Percentiles rank a stretch among this genome's conserved stretches.
These are phyloP conservation scores for Elsinoe perseae DNA, from an alignment of 2,329 filamentous ascomycete genomes.

Conservation along the genomic window DNA sequence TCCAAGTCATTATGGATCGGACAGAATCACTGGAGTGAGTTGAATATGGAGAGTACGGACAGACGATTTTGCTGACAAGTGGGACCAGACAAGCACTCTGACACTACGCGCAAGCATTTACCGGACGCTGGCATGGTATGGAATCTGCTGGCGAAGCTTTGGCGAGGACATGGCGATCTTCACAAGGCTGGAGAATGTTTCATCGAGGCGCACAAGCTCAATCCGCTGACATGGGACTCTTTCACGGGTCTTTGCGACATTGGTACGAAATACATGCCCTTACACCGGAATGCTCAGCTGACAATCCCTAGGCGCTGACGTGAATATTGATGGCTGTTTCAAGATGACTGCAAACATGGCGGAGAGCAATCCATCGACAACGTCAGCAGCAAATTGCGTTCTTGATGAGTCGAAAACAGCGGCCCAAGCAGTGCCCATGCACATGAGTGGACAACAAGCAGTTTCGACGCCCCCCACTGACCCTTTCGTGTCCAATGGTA, in stretches of 20 bases:
- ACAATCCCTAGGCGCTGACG: conserved; percentile 55
- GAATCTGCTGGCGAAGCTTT: conserved; percentile 80
- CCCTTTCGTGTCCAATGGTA: conserved; percentile 36
- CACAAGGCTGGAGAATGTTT: conserved; percentile 80
- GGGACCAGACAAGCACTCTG: conserved; percentile 58
- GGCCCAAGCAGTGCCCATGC: neutral
- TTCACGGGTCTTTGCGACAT: conserved; percentile 82
- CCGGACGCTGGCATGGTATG: conserved; percentile 80
- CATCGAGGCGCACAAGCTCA: conserved; percentile 78
- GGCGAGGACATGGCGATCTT: conserved; percentile 69
- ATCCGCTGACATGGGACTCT: conserved; percentile 98
- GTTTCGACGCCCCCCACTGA: conserved; percentile 34
- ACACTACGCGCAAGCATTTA: conserved; percentile 62
- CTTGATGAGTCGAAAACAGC: neutral
- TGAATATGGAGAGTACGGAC: neutral
- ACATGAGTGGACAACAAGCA: neutral
- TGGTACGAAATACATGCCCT: conserved; percentile 34
- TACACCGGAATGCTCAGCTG: conserved; percentile 7
- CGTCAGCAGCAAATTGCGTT: conserved; percentile 18
- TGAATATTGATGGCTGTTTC: conserved; percentile 82
- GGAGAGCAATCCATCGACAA: conserved; percentile 35
- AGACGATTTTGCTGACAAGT: conserved; percentile 17
- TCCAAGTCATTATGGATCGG: conserved; percentile 66
- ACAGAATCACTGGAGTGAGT: conserved; percentile 68
- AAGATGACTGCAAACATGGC: conserved; percentile 61